These are phyloP conservation scores for Ustilago cynodontis DNA, from an alignment of 1,284 basidiomycete genomes.

Conservation along the genomic window DNA sequence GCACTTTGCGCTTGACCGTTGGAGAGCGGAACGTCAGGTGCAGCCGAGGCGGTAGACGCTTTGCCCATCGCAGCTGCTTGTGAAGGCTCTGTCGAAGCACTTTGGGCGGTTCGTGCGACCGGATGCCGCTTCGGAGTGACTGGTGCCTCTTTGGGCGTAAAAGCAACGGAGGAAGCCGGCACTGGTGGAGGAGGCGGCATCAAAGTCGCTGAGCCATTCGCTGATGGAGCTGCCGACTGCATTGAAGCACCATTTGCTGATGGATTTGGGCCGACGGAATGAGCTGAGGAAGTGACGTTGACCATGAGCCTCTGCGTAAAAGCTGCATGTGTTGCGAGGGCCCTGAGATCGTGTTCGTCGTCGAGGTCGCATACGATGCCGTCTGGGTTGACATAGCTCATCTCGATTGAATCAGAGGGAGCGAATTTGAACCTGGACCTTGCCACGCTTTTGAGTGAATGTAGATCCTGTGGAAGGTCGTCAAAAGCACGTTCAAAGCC, in stretches of 20 bases:
- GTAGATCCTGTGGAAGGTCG: constrained; percentile 31
- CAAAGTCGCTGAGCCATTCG: neutral
- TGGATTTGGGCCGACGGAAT: too few species aligned
- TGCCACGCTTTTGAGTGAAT: constrained; percentile 26
- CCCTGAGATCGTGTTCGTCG: constrained; percentile 54
- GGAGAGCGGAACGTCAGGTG: neutral
- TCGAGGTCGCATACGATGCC: constrained; percentile 53
- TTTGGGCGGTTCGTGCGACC: neutral
- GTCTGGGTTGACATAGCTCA: constrained; percentile 54
- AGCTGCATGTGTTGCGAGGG: constrained; percentile 51
- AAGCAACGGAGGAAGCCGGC: neutral
- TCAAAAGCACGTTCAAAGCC: constrained; percentile 46
- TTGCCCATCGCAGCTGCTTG: neutral
- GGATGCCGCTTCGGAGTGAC: neutral
- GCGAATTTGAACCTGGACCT: constrained; percentile 42
- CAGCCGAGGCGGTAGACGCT: neutral
- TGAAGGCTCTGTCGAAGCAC: neutral
- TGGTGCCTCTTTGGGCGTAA: constrained; percentile 1
- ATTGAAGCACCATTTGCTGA: neutral
- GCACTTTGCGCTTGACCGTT: neutral
- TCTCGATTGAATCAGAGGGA: constrained; percentile 26
- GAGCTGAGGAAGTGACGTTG: constrained; percentile 23
- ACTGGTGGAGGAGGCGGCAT: neutral
- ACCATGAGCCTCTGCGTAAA: constrained; percentile 41
- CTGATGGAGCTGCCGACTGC: neutral